These are phyloP conservation scores for Alternaria infectoria DNA, from an alignment of 2,329 filamentous ascomycete genomes.

Conservation along the genomic window DNA sequence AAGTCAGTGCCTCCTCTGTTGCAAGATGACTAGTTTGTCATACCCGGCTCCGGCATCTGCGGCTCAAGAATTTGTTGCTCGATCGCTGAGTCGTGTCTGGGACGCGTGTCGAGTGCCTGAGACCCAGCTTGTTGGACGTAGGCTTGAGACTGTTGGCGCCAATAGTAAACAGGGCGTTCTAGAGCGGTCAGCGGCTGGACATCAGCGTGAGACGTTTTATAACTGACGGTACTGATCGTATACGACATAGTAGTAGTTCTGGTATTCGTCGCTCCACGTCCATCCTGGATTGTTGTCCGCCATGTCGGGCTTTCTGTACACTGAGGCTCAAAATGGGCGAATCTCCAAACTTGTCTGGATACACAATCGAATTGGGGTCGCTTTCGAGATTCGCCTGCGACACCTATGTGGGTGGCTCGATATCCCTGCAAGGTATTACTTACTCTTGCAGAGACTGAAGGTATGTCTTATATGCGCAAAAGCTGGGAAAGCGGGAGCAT, in stretches of 20 bases:
- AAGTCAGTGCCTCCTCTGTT: not conserved
- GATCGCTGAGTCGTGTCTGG: not conserved
- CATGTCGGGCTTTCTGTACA: no score
- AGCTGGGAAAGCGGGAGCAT: not conserved
- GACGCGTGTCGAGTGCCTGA: not conserved
- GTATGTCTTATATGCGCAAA: not conserved
- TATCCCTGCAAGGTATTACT: no score
- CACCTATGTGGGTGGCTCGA: no score
- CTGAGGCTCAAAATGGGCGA: no score
- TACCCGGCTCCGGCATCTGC: not conserved
- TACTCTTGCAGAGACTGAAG: not conserved
- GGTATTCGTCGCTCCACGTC: slow-evolving; percentile 6
- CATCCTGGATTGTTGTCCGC: not conserved
- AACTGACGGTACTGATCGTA: slow-evolving; percentile 1
- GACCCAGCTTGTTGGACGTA: no score
- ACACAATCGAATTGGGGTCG: no score
- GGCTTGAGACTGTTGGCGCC: not conserved
- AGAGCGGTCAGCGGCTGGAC: not conserved
- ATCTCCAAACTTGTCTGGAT: no score
- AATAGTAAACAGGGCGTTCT: not conserved
- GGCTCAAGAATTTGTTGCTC: no score
- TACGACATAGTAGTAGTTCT: slow-evolving; percentile 11
- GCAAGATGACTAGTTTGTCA: not conserved
- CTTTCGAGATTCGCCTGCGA: no score
- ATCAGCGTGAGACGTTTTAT: not conserved